These are phyloP conservation scores for Chloranthus sessilifolius DNA, from an alignment of 164 flowering plant genomes.

Conservation along the genomic window DNA sequence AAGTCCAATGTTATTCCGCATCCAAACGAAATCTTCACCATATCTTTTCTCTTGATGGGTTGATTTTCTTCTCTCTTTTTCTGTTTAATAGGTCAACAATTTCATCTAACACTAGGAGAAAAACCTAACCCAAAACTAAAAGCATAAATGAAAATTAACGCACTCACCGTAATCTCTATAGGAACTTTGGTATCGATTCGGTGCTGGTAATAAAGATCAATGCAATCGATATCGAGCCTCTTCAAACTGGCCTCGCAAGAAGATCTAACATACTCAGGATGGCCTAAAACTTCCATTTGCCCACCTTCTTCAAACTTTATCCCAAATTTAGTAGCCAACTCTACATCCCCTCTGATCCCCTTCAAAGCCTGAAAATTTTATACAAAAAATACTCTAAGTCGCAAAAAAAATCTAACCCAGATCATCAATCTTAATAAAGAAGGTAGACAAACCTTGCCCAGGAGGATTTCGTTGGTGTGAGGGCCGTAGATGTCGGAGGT, in stretches of 20 bases:
- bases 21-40: too few species aligned
- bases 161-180: slow-evolving; percentile 8
- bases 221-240: slow-evolving; percentile 6
- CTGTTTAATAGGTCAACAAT: too few species aligned
- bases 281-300: slow-evolving; percentile 6
- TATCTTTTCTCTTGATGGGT: too few species aligned
- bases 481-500: slow-evolving; percentile 26
- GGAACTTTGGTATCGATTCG: slow-evolving; percentile 6
- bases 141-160: too few species aligned
- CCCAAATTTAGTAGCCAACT: slow-evolving; percentile 19
- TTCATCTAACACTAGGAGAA: too few species aligned
- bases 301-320: neutral
- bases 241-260: slow-evolving; percentile 8
- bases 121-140: too few species aligned
- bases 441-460: neutral
- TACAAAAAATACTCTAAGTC: too few species aligned
- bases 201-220: slow-evolving; percentile 9
- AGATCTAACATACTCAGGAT: slow-evolving; percentile 1
- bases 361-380: slow-evolving; percentile 12
- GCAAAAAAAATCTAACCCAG: too few species aligned
- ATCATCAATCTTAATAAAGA: too few species aligned
- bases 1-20: too few species aligned
- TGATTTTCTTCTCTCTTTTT: too few species aligned
- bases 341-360: slow-evolving; percentile 12
- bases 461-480: slow-evolving; percentile 3